Evolutionary conservation across 495 filamentous ascomycete species (phyloP), one percentile per base, ranked within the genome.

Genomic region (Elasticomyces elasticus): DNA sequence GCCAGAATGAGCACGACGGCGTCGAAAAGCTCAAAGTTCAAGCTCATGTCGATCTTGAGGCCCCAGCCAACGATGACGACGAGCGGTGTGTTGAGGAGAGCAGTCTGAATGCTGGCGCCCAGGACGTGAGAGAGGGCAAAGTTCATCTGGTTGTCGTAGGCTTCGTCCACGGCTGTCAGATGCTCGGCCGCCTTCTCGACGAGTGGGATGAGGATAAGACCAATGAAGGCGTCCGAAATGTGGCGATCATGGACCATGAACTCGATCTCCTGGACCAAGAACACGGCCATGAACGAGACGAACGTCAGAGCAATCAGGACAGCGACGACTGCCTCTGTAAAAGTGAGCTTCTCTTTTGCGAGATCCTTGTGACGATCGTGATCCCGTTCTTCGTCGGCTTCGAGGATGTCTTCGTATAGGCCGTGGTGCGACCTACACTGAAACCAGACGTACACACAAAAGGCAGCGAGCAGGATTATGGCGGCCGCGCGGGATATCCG

Each of bases 81-180:
- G 9, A 95, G 75, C 9, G 90, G 89, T 0, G 84, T 85, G 62
- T 95, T 95, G 61, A 97, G 76, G 33, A 95, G 76, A 11, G 89
- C 88, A 0, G 91, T 97, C 65, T 95, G 91, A 44, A 95, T 84
- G 4, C 85, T 87, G 12, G 87, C 81, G 17, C 87, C 89, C 37
- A 97, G 80, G 49, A 92, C 85, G 69, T 95, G 88, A 42, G 86
- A 83, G 7, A 97, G 78, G 0, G 91, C 90, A 67, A 94, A 92
- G 72, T 95, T 95, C 79, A 87, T 86, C 64, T 77, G 82, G 67
- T 85, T 79, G 66, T 88, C 86, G 76, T 82, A 94, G 10, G 90
- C 91, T 73, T 95, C 90, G 67, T 96, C 90, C 41, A 96, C 70
- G 12, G 89, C 86, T 0, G 85, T 94, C 33, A 95, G 69, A 66